phyloP scores from a whole-genome alignment of 441 rosid genomes.

The Erysimum cheiri region DNA sequence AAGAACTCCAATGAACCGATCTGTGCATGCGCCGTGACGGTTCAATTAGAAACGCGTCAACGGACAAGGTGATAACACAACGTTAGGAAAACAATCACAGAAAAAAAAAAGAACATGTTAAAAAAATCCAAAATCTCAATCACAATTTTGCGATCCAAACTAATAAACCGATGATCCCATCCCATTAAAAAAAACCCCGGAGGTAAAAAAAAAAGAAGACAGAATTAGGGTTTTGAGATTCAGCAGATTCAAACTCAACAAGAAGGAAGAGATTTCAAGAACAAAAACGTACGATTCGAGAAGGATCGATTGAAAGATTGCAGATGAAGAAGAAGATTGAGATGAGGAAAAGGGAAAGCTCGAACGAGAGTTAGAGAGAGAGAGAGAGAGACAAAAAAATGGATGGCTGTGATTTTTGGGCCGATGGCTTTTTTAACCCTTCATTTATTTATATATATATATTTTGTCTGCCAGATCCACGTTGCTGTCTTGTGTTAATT shows the following conservation, averaged over 20 bases:
- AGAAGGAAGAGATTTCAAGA: conserved; percentile 2
- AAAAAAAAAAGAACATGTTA: not conserved
- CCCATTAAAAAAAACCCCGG: not conserved
- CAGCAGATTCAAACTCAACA: not conserved
- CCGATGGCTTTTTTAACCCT: conserved; percentile 47
- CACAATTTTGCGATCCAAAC: conserved; percentile 23
- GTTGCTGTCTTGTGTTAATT: conserved; percentile 41
- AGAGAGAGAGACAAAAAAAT: conserved; percentile 45
- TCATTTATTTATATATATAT: not conserved
- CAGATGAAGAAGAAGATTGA: conserved; percentile 38
- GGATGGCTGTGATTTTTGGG: conserved; percentile 47
- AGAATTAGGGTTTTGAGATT: conserved; percentile 33
- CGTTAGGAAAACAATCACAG: not conserved
- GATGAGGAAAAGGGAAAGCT: conserved; percentile 47
- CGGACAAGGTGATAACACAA: conserved; percentile 4
- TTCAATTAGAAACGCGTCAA: conserved; percentile 31
- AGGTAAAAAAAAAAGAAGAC: not conserved
- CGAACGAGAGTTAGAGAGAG: conserved; percentile 32
- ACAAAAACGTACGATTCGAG: conserved; percentile 53
- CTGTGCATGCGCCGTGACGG: conserved; percentile 32
- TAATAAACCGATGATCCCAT: conserved; percentile 2
- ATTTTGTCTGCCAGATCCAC: conserved; percentile 41
- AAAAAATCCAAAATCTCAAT: not conserved
- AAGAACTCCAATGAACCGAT: not conserved
- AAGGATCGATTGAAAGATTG: conserved; percentile 47